phyloP scores from a whole-genome alignment of 768 basidiomycete species.

The Tephrocybe sp. region DNA sequence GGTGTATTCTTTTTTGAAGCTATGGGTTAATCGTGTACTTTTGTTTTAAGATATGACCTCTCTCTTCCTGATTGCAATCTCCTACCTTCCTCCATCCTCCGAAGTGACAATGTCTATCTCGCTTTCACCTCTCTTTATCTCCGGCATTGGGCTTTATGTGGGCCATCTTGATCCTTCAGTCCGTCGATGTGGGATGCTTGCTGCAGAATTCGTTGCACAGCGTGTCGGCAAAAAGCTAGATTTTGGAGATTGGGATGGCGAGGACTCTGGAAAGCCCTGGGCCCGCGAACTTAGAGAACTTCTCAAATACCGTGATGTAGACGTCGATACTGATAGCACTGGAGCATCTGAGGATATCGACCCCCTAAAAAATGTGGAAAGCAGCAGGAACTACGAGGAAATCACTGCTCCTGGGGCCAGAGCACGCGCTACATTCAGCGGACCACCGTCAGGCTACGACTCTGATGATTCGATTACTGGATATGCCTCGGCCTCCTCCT shows the following conservation, averaged over 20 bases:
- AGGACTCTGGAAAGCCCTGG: slow-evolving; percentile 65
- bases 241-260: slow-evolving; percentile 86
- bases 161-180: slow-evolving; percentile 73
- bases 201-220: slow-evolving; percentile 76
- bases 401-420: background rate
- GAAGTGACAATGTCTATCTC: slow-evolving; percentile 44
- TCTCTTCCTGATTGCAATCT: slow-evolving; percentile 64
- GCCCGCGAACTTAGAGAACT: slow-evolving; percentile 59
- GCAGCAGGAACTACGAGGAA: background rate
- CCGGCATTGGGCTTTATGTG: slow-evolving; percentile 72
- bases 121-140: slow-evolving; percentile 61
- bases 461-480: slow-evolving; percentile 87
- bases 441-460: slow-evolving; percentile 46
- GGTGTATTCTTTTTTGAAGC: background rate
- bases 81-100: slow-evolving; percentile 58
- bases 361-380: background rate
- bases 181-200: slow-evolving; percentile 90
- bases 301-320: slow-evolving; percentile 49
- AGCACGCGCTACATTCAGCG: slow-evolving; percentile 22
- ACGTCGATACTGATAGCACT: slow-evolving; percentile 34
- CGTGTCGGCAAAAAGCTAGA: slow-evolving; percentile 63
- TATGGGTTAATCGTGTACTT: background rate
- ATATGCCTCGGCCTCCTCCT: slow-evolving; percentile 66
- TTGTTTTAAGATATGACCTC: slow-evolving; percentile 61
- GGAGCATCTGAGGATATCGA: slow-evolving; percentile 4